Conservation (phyloP, 164 flowering plant species). For the Pachysandra terminalis region DNA sequence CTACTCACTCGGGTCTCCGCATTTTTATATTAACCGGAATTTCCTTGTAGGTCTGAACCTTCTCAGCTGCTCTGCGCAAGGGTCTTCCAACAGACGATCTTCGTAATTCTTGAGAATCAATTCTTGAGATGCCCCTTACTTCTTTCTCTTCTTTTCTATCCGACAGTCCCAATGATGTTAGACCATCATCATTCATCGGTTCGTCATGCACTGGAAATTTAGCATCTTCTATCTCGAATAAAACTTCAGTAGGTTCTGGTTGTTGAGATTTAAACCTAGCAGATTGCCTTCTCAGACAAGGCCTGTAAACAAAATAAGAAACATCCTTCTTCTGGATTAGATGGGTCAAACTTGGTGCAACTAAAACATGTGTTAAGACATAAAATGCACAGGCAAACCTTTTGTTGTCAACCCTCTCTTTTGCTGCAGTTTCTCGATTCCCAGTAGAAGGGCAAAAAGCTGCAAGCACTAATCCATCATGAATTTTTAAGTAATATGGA, state of each 20-base stretch:
- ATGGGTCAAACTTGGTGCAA: neutral
- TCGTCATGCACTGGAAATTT: conserved; percentile 19
- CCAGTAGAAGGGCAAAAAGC: conserved; percentile 39
- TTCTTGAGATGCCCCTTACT: conserved; percentile 5
- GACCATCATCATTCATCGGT: conserved; percentile 15
- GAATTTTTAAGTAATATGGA: neutral
- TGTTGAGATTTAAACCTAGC: conserved; percentile 32
- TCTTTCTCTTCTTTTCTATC: conserved; percentile 11
- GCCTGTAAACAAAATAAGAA: conserved; percentile 24
- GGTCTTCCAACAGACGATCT: conserved; percentile 77
- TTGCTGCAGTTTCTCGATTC: conserved; percentile 23
- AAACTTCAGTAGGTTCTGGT: conserved; percentile 37
- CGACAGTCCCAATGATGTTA: conserved; percentile 12
- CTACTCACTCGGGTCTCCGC: conserved; percentile 46
- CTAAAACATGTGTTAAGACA: neutral
- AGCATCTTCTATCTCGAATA: conserved; percentile 58
- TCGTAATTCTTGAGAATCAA: conserved; percentile 20
- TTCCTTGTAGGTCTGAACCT: conserved; percentile 76
- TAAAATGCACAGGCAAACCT: neutral
- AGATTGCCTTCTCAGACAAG: conserved; percentile 63
- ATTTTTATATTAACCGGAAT: conserved; percentile 51
- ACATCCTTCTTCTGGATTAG: neutral
- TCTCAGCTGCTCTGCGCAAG: conserved; percentile 58
- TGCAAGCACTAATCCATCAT: conserved; percentile 31
- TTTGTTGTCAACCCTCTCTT: conserved; percentile 25